phyloP scores from a whole-genome alignment of 2,329 filamentous ascomycete species.

The Phaeophleospora eucalypticola region DNA sequence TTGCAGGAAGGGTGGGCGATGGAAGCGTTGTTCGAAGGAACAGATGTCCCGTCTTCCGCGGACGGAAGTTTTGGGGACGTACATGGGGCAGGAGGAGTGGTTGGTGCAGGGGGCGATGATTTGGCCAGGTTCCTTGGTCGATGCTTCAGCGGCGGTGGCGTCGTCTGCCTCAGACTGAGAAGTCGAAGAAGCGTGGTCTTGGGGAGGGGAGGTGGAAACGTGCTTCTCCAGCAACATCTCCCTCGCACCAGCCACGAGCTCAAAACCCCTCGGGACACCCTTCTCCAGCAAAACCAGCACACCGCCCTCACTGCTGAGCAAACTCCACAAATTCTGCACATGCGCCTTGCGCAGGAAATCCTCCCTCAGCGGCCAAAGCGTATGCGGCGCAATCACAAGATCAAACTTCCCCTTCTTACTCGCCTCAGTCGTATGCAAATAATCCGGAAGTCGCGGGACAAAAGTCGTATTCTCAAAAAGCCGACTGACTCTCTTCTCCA shows the following conservation, averaged over 20 bases:
- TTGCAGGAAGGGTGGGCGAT: conserved; percentile 77
- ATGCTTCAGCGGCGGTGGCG: not conserved
- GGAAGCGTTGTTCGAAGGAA: conserved; percentile 84
- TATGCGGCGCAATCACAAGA: conserved; percentile 83
- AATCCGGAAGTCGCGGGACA: conserved; percentile 84
- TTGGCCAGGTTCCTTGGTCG: conserved; percentile 55
- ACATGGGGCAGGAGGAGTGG: conserved; percentile 86
- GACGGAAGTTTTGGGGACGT: conserved; percentile 62
- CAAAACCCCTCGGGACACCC: conserved; percentile 85
- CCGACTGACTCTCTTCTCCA: conserved; percentile 70
- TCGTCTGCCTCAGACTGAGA: not conserved
- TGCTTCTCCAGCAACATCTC: conserved; percentile 72
- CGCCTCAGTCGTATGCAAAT: conserved; percentile 59
- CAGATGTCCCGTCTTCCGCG: conserved; percentile 83
- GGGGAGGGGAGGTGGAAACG: conserved; percentile 45
- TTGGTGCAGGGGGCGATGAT: conserved; percentile 74
- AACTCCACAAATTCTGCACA: conserved; percentile 82
- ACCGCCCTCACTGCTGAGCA: conserved; percentile 79
- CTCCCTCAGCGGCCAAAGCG: conserved; percentile 70
- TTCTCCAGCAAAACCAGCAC: conserved; percentile 87
- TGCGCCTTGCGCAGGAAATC: conserved; percentile 72
- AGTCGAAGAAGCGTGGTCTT: not conserved
- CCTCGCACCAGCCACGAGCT: conserved; percentile 81
- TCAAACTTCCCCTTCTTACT: conserved; percentile 62
- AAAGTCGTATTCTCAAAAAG: conserved; percentile 89